phyloP scores from a whole-genome alignment of 2,329 filamentous ascomycete species.

The Exophiala sideris region DNA sequence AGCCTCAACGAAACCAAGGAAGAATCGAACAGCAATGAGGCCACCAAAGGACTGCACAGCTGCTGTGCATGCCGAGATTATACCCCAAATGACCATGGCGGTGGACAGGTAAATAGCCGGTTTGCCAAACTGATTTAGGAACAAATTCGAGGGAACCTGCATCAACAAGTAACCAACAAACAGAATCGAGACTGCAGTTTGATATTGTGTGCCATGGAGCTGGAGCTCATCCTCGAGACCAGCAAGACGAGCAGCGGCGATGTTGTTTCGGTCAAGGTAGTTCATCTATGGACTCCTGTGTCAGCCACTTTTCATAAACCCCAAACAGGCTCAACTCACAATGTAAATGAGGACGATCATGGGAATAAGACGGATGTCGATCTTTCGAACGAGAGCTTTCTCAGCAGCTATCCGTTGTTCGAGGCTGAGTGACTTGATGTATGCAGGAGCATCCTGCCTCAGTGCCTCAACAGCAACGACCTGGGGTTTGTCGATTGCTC shows the following conservation, averaged over 20 bases:
- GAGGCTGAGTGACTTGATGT: constrained; percentile 33
- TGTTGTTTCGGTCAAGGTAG: constrained; percentile 63
- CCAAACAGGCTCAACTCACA: constrained; percentile 44
- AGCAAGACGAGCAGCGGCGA: constrained; percentile 53
- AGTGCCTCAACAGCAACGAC: neutral
- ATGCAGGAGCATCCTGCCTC: constrained; percentile 9
- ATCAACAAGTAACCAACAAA: constrained; percentile 63
- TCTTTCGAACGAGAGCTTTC: constrained; percentile 62
- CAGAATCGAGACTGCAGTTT: constrained; percentile 38
- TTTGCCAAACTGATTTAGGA: constrained; percentile 39
- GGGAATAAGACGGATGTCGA: constrained; percentile 65
- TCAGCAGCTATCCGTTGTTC: constrained; percentile 56
- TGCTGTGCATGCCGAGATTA: constrained; percentile 35
- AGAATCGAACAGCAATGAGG: constrained; percentile 65
- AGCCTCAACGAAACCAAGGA: constrained; percentile 65
- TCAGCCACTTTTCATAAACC: constrained; percentile 31
- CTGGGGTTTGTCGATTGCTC: neutral
- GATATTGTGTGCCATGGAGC: constrained; percentile 24
- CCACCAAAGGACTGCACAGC: constrained; percentile 51
- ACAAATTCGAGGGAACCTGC: constrained; percentile 38
- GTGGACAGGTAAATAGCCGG: constrained; percentile 45
- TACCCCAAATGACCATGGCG: constrained; percentile 37
- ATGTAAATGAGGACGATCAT: constrained; percentile 73
- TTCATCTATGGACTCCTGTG: constrained; percentile 62
- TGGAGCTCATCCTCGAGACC: constrained; percentile 48